Evolutionary conservation across 352 stramenopile species (phyloP).

Genomic region (Globisporangium carolinianum): DNA sequence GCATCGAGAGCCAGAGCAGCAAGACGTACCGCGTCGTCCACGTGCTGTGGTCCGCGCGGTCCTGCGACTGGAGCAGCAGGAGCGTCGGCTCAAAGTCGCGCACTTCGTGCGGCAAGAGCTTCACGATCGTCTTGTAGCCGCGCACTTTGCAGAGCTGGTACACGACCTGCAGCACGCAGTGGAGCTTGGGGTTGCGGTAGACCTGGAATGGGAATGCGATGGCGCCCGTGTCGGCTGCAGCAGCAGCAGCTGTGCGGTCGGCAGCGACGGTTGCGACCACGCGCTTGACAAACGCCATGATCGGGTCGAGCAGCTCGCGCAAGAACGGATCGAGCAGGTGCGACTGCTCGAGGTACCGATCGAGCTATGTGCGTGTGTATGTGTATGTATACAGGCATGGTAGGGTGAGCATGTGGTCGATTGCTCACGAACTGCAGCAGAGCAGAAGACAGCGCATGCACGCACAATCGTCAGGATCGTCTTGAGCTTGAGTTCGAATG

Average conservation of each 20-base stretch:
- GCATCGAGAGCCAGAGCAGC: slow-evolving; percentile 96
- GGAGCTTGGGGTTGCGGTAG: slow-evolving; percentile 62
- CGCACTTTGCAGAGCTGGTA: slow-evolving; percentile 96
- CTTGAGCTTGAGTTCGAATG: slow-evolving; percentile 30
- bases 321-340: slow-evolving; percentile 88
- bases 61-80: slow-evolving; percentile 81
- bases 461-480: slow-evolving; percentile 46
- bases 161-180: slow-evolving; percentile 87
- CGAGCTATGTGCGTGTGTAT: slow-evolving; percentile 29
- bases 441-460: neutral
- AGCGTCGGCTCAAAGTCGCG: slow-evolving; percentile 94
- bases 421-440: no score
- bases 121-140: slow-evolving; percentile 94
- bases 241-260: slow-evolving; percentile 11
- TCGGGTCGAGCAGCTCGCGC: slow-evolving; percentile 55
- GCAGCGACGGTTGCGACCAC: slow-evolving; percentile 35
- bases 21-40: slow-evolving; percentile 85
- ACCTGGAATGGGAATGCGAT: slow-evolving; percentile 72
- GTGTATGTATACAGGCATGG: no score
- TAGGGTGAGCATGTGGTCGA: no score
- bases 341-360: slow-evolving; percentile 87
- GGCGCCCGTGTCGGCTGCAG: neutral
- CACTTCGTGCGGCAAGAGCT: slow-evolving; percentile 94
- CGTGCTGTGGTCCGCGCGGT: slow-evolving; percentile 63
- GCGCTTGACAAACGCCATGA: slow-evolving; percentile 61